phyloP scores from a whole-genome alignment of 352 stramenopile species.

The Elongisporangium senticosum region DNA sequence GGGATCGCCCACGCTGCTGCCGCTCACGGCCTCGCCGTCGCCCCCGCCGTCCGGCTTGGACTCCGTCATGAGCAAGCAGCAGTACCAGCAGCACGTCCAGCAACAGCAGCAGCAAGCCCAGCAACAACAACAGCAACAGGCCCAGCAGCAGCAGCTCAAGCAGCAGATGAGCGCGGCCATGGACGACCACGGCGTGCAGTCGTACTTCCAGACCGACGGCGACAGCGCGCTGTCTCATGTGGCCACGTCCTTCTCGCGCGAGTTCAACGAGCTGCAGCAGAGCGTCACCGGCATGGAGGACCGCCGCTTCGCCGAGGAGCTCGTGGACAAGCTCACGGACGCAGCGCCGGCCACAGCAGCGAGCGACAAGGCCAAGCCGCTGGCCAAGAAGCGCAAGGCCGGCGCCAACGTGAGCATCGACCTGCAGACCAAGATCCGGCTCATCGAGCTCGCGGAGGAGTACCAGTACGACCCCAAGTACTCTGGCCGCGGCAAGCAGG shows the following conservation, averaged over 20 bases:
- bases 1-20: conserved; percentile 38
- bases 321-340: conserved; percentile 20
- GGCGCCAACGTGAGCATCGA: conserved; percentile 69
- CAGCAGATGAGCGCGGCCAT: conserved; percentile 8
- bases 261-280: conserved; percentile 48
- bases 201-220: conserved; percentile 37
- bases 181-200: conserved; percentile 17
- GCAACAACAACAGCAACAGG: conserved; percentile 6
- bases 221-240: not conserved
- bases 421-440: conserved; percentile 79
- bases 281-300: conserved; percentile 29
- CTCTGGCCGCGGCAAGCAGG: conserved; percentile 29
- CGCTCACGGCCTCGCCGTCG: conserved; percentile 22
- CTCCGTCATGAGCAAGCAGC: conserved; percentile 6
- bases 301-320: conserved; percentile 17
- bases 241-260: conserved; percentile 6
- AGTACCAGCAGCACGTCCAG: conserved; percentile 9
- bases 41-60: conserved; percentile 18
- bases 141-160: conserved; percentile 8
- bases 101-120: conserved; percentile 11
- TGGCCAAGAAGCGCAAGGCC: conserved; percentile 50
- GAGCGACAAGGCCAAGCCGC: conserved; percentile 5
- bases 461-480: conserved; percentile 77
- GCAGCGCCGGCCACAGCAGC: conserved; percentile 11
- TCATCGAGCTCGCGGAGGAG: conserved; percentile 77